These are phyloP conservation scores for Anethum foeniculum DNA, from an alignment of 140 eudicot genomes.

Conservation along the genomic window DNA sequence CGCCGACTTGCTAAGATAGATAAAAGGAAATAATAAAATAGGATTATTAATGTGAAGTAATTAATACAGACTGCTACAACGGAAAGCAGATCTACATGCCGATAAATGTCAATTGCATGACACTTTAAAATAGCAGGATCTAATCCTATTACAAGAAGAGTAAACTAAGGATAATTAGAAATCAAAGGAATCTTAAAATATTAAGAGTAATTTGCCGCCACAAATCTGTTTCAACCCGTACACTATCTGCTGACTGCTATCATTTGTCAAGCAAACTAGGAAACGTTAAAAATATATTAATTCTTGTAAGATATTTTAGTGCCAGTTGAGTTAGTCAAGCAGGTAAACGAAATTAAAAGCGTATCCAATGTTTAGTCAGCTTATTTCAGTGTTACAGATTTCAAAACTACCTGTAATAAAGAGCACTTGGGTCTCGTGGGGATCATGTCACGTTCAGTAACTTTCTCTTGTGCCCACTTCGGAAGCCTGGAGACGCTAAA, in stretches of 20 bases:
- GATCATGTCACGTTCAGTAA: constrained; percentile 26
- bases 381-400: not conserved
- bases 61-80: not conserved
- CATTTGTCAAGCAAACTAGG: not conserved
- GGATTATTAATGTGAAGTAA: not conserved
- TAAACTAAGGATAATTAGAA: not conserved
- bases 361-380: not conserved
- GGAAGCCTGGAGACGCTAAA: constrained; percentile 75
- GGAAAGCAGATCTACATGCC: not conserved
- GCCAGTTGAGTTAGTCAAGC: not conserved
- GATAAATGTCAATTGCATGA: not conserved
- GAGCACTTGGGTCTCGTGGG: constrained; percentile 25
- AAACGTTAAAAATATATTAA: not conserved
- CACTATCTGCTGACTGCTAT: too few species aligned
- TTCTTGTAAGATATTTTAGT: not conserved
- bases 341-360: not conserved
- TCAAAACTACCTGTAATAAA: constrained; percentile 38
- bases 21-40: constrained; percentile 9
- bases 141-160: not conserved
- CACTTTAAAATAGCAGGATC: not conserved
- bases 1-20: constrained; percentile 27
- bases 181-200: not conserved
- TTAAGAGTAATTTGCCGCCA: not conserved
- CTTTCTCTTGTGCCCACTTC: constrained; percentile 64
- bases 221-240: not conserved